Evolutionary conservation across 1,139 yeast genomes (phyloP).

Genomic region (Suhomyces terraborum): DNA sequence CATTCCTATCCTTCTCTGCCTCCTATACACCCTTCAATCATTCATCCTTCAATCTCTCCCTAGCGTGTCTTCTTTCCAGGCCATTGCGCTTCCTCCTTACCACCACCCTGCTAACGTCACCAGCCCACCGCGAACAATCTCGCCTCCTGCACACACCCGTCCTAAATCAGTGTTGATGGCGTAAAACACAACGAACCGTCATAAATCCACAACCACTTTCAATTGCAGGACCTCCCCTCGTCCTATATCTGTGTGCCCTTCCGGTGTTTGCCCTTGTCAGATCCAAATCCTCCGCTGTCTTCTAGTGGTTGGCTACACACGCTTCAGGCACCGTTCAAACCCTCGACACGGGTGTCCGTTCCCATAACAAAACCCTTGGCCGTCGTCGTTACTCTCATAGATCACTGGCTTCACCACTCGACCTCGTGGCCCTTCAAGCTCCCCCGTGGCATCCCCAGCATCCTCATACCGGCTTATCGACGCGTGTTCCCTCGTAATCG

Average conservation of each 20-base stretch:
- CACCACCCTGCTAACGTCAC: too few relatives aligned
- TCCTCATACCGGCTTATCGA: background rate
- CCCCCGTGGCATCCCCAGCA: background rate
- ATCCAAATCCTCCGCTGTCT: background rate
- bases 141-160: conserved; percentile 10
- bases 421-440: background rate
- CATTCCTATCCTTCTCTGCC: background rate
- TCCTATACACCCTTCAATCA: too few relatives aligned
- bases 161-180: conserved; percentile 13
- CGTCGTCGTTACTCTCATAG: conserved; percentile 1
- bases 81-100: background rate
- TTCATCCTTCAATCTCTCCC: too few relatives aligned
- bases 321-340: background rate
- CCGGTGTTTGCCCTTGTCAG: background rate
- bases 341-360: background rate
- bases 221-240: conserved; percentile 2
- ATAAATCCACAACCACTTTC: conserved; percentile 6
- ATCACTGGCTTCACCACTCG: background rate
- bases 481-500: background rate
- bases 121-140: conserved; percentile 3
- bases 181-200: conserved; percentile 8
- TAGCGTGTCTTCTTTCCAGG: too few relatives aligned
- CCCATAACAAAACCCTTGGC: conserved; percentile 1
- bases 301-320: background rate
- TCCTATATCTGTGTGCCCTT: background rate